phyloP scores from a whole-genome alignment of 208 protist species.

The Crithidia brevicula region DNA sequence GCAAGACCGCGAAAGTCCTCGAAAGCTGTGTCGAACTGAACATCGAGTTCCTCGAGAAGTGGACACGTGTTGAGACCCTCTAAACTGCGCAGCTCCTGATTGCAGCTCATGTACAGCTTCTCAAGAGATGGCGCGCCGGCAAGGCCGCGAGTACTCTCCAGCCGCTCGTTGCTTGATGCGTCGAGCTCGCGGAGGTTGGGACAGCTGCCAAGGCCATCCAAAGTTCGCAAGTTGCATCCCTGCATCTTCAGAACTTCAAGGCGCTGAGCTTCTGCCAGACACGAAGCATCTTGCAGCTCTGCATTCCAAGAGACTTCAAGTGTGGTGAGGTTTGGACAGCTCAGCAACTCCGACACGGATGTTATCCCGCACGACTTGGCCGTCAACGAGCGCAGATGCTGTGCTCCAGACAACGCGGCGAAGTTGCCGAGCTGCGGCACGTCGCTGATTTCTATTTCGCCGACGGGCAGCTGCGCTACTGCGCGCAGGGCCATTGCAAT shows the following conservation, averaged over 20 bases:
- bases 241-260: neutral
- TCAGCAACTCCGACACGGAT: neutral
- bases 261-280: neutral
- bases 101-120: neutral
- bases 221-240: neutral
- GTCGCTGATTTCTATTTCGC: neutral
- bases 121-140: neutral
- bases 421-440: neutral
- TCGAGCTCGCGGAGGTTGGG: neutral
- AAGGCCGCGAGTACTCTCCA: constrained; percentile 4
- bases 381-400: neutral
- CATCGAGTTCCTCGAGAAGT: neutral
- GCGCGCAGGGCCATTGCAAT: neutral
- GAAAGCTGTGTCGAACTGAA: neutral
- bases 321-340: neutral
- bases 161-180: neutral
- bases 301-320: neutral
- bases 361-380: neutral
- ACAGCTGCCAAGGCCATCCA: neutral
- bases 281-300: neutral
- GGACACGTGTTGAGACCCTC: neutral
- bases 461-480: neutral
- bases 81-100: neutral
- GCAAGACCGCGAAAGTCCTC: neutral
- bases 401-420: neutral